Conservation (phyloP, 176 grass and related monocot genomes). For the Rhipidocladum racemiflorum region DNA sequence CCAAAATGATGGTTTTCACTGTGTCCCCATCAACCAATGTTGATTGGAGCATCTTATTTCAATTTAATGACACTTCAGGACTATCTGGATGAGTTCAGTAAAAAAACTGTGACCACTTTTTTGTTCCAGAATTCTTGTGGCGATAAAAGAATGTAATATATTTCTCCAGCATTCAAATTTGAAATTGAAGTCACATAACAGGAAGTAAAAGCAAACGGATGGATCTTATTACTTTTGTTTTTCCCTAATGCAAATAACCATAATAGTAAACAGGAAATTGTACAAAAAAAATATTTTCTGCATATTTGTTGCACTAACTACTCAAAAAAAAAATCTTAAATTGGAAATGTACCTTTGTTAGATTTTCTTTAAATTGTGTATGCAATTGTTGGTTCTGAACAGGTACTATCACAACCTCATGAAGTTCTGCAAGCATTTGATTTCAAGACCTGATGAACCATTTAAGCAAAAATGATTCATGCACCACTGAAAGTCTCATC, state of each 20-base stretch:
- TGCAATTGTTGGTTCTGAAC: conserved; percentile 7
- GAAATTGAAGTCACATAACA: neutral
- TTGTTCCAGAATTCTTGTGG: neutral
- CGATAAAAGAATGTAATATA: neutral
- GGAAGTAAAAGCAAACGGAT: neutral
- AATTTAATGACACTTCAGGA: neutral
- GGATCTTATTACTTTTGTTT: neutral
- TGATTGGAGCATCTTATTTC: neutral
- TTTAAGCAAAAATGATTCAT: conserved; percentile 23
- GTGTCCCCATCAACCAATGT: neutral
- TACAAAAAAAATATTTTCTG: neutral
- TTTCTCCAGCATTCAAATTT: neutral
- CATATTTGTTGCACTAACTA: neutral
- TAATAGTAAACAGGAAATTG: neutral
- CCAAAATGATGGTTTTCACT: too few relatives aligned
- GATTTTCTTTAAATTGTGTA: neutral
- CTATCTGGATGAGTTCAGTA: neutral
- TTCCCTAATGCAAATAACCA: neutral
- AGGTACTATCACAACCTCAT: neutral
- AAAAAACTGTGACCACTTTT: neutral
- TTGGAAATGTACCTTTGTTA: neutral
- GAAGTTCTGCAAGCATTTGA: neutral
- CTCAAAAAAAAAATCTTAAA: neutral
- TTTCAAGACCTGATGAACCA: conserved; percentile 4
- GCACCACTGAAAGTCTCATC: neutral